phyloP scores from a whole-genome alignment of 352 stramenopile species.

The Thraustochytrium sp. region DNA sequence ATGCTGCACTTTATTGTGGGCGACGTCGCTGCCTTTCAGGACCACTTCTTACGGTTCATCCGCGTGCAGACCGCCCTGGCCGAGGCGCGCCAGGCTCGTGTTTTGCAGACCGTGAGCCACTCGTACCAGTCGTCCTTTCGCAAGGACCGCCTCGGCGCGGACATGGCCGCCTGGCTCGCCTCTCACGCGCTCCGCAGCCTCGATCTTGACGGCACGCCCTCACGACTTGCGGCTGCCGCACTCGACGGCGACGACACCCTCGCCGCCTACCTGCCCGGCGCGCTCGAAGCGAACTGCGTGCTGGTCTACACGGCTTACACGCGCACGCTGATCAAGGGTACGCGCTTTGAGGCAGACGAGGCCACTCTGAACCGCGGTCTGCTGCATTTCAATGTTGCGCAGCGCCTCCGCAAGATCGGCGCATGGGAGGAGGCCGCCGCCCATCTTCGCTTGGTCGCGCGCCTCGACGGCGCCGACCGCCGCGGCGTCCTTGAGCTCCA shows the following conservation, averaged over 20 bases:
- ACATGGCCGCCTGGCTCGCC: background rate
- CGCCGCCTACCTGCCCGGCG: background rate
- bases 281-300: background rate
- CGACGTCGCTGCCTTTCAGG: background rate
- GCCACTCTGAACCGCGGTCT: background rate
- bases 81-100: background rate
- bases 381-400: conserved; percentile 12
- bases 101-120: background rate
- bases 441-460: background rate
- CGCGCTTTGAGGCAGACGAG: background rate
- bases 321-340: background rate
- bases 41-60: background rate
- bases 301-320: conserved; percentile 8
- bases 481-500: background rate
- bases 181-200: background rate
- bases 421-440: background rate
- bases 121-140: conserved; percentile 1
- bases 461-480: background rate
- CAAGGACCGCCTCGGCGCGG: background rate
- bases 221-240: background rate
- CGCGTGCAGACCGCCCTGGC: background rate
- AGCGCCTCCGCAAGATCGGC: background rate
- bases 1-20: conserved; percentile 2
- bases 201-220: background rate
- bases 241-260: background rate